Evolutionary conservation across 768 basidiomycete species (phyloP).

Genomic region (Tremella yokohamensis): DNA sequence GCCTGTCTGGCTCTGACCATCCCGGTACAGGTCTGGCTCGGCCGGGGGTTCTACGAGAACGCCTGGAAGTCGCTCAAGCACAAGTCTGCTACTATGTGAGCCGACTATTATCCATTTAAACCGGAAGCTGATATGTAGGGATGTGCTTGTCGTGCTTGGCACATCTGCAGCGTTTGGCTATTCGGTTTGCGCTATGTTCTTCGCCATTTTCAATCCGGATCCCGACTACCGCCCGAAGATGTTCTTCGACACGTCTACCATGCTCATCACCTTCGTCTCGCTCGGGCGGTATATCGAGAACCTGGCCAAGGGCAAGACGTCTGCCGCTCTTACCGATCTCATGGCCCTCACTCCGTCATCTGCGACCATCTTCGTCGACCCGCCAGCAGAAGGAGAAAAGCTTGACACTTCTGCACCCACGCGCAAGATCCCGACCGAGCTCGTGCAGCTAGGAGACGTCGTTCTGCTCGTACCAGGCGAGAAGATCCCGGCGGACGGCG

Average conservation of each 20-base stretch:
- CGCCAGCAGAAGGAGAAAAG: constrained; percentile 40
- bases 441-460: constrained; percentile 88
- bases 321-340: constrained; percentile 90
- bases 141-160: constrained; percentile 91
- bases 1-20: constrained; percentile 73
- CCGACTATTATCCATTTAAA: not conserved
- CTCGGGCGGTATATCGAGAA: constrained; percentile 95
- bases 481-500: constrained; percentile 92
- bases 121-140: constrained; percentile 48
- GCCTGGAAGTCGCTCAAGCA: constrained; percentile 91
- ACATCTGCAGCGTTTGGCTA: constrained; percentile 92
- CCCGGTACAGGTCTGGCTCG: constrained; percentile 90
- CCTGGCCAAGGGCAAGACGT: constrained; percentile 92
- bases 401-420: constrained; percentile 49
- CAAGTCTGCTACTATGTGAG: constrained; percentile 78
- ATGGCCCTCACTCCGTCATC: constrained; percentile 93
- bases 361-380: constrained; percentile 91
- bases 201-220: constrained; percentile 56
- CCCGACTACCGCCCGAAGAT: constrained; percentile 73
- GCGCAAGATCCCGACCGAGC: constrained; percentile 86
- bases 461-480: constrained; percentile 95
- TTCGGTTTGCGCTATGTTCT: constrained; percentile 68
- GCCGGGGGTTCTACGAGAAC: constrained; percentile 76
- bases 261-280: constrained; percentile 96
- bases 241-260: constrained; percentile 98